Conservation (phyloP, 2,329 filamentous ascomycete genomes). For the Pleurostoma richardsiae region DNA sequence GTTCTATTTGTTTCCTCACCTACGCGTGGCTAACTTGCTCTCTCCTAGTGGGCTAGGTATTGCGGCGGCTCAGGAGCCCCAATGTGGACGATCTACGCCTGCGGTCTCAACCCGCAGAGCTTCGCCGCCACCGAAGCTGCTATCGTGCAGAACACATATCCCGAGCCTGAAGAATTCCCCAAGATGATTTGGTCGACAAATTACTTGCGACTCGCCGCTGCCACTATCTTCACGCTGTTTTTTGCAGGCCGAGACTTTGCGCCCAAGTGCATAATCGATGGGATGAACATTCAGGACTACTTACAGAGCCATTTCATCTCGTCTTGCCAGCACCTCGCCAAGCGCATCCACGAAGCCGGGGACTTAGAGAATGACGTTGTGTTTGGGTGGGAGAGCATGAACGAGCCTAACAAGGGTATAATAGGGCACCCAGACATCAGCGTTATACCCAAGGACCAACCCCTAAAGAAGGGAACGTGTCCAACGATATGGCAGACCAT, state of each 20-base stretch:
- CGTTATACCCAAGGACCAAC: constrained; percentile 78
- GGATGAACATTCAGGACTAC: constrained; percentile 94
- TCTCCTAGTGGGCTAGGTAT: constrained; percentile 79
- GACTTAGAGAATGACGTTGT: constrained; percentile 83
- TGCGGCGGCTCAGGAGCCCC: constrained; percentile 93
- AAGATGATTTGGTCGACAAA: constrained; percentile 99
- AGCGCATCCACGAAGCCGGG: constrained; percentile 81
- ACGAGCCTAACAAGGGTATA: constrained; percentile 88
- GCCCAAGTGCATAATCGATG: constrained; percentile 92
- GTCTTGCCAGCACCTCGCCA: constrained; percentile 76
- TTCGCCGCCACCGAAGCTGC: constrained; percentile 87
- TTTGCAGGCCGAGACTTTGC: constrained; percentile 89
- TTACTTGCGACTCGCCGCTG: constrained; percentile 80
- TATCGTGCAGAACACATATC: constrained; percentile 90
- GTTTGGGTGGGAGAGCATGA: constrained; percentile 94
- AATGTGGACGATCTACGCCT: constrained; percentile 96
- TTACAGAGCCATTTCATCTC: constrained; percentile 80
- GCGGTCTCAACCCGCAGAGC: constrained; percentile 78
- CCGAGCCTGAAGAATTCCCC: constrained; percentile 77
- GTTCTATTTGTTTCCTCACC: constrained; percentile 8
- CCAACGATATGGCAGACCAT: constrained; percentile 95
- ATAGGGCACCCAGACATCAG: constrained; percentile 79
- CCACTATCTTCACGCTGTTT: constrained; percentile 91
- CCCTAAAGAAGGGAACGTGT: constrained; percentile 85
- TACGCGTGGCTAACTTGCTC: constrained; percentile 1